Conservation (phyloP, 805 yeast species). For the Cyberlindnera americana region DNA sequence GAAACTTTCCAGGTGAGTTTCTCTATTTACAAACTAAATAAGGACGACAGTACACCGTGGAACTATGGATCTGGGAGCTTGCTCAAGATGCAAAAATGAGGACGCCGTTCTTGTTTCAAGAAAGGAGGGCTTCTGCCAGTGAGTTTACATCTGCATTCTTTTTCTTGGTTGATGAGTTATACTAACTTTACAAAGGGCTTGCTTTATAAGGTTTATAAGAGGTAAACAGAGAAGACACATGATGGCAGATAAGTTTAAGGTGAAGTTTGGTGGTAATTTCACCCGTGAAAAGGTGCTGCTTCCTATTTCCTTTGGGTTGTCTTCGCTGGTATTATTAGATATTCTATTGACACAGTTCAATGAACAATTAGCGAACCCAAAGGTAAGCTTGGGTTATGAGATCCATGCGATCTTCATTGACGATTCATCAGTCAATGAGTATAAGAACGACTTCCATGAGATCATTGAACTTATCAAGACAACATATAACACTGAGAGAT, state of each 20-base stretch:
- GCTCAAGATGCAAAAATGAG: conserved; percentile 44
- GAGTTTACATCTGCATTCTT: conserved; percentile 5
- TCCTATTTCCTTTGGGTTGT: conserved; percentile 62
- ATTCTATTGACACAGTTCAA: conserved; percentile 55
- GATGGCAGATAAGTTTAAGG: conserved; percentile 67
- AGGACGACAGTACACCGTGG: background rate
- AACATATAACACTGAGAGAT: conserved; percentile 20
- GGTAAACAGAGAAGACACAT: conserved; percentile 80
- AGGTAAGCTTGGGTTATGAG: conserved; percentile 67
- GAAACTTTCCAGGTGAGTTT: no score
- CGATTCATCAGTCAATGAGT: conserved; percentile 29
- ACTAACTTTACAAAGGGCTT: conserved; percentile 27
- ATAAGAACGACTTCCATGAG: conserved; percentile 13
- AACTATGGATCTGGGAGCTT: conserved; percentile 4
- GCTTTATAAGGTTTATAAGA: conserved; percentile 70
- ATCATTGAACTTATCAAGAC: conserved; percentile 18
- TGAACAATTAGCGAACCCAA: conserved; percentile 59
- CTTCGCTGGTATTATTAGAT: conserved; percentile 68
- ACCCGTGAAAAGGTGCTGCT: conserved; percentile 47
- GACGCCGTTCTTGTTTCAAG: conserved; percentile 47
- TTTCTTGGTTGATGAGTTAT: background rate
- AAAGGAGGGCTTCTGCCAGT: conserved; percentile 60
- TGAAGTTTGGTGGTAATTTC: conserved; percentile 50
- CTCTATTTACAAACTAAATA: no score
- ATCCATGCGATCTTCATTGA: conserved; percentile 50